Conservation (phyloP, 305 asterid species). For the Fraxinus sp. region DNA sequence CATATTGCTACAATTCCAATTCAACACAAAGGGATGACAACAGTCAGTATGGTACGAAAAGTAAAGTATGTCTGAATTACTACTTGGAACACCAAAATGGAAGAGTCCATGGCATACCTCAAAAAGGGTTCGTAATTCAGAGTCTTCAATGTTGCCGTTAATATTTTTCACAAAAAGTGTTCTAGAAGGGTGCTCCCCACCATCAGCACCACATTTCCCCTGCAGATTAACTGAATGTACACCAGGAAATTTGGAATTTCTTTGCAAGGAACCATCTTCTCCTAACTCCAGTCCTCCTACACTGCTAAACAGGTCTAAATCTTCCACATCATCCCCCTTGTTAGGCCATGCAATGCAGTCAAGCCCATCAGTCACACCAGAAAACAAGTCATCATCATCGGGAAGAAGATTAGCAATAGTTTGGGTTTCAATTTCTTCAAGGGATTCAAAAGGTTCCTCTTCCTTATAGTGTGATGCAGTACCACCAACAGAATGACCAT, state of each 20-base stretch:
- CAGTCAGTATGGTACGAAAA: background rate
- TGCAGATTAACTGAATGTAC: slow-evolving; percentile 42
- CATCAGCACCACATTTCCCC: slow-evolving; percentile 44
- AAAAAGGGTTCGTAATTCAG: slow-evolving; percentile 70
- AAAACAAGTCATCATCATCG: slow-evolving; percentile 84
- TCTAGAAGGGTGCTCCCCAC: slow-evolving; percentile 75
- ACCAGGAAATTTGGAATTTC: slow-evolving; percentile 47
- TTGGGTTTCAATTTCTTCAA: slow-evolving; percentile 90
- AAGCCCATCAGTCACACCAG: slow-evolving; percentile 86
- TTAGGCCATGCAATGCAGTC: slow-evolving; percentile 40
- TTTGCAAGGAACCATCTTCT: slow-evolving; percentile 67
- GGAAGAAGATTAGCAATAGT: slow-evolving; percentile 91
- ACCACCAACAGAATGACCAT: slow-evolving; percentile 69
- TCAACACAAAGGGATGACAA: slow-evolving; percentile 13
- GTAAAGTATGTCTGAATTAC: background rate
- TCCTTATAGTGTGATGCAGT: slow-evolving; percentile 62
- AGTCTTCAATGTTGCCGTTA: slow-evolving; percentile 80
- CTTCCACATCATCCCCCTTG: slow-evolving; percentile 66
- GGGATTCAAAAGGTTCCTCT: slow-evolving; percentile 81
- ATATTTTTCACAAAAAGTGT: slow-evolving; percentile 87
- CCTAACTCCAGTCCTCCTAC: slow-evolving; percentile 96
- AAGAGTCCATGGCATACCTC: slow-evolving; percentile 50
- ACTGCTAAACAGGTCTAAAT: slow-evolving; percentile 83
- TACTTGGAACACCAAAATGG: slow-evolving; percentile 19
- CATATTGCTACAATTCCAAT: slow-evolving; percentile 67